Evolutionary conservation across 108 stramenopile species (phyloP), one percentile per base, ranked within the genome.

Genomic region (Skeletonema potamos): DNA sequence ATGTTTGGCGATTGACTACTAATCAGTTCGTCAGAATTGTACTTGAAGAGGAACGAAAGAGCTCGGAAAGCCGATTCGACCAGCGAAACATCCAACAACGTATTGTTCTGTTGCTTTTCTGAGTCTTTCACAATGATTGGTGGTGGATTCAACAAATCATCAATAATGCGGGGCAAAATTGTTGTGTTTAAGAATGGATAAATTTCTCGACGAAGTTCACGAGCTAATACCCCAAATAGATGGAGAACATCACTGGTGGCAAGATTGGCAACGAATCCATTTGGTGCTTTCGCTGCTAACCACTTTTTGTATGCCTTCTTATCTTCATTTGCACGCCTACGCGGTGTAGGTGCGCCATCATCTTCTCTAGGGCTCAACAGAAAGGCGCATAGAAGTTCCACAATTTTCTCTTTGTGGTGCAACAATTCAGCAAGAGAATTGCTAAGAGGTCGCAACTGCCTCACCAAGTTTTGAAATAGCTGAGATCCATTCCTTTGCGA

Each of bases 211-310:
- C 91, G 81, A 32, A 95, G 76, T 81, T 95, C 94, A 55, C 88
- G 70, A 32, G 91, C 89, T 58, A 95, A 66, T 11, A 95, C 94
- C 20, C 91, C 85, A 27, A 92, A 60, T 18, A 95, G 54, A 73
- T 95, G 94, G 7, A 95, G 68, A 62, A 92, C 82, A 68, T 95
- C 94, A 48, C 82, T 82, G n/a, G 94, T 95, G 9, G 88, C 91
- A 78, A 81, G 79, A 74, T 92, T 94, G 36, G 86, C 80, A n/a
- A 82, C 60, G 44, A 70, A 91, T 48, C 64, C 74, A 64, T 62
- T 29, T 7, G 71, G 27, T 44, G 55, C 54, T 57, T 29, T 72
- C 62, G 26, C 24, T 12, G 62, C 62, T 33, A 71, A 48, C 20
- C 59, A 27, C 18, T 43, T 70, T 39, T 60, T 70, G 27, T 57